Conservation (phyloP, 73 alveolate genomes). For the Paramecium octaurelia region DNA sequence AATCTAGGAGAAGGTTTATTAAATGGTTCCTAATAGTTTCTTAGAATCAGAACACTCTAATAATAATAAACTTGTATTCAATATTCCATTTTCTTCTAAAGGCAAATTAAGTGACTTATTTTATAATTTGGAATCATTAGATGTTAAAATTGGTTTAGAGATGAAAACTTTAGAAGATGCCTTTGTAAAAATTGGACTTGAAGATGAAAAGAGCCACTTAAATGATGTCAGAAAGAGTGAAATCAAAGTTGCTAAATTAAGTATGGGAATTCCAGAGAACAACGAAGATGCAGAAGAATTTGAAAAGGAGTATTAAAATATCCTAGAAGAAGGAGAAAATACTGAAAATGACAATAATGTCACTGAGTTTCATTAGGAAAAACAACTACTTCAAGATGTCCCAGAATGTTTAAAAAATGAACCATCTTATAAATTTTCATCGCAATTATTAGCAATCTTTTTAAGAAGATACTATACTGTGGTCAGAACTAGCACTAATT, state of each 20-base stretch:
- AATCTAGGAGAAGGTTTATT: not conserved
- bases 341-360: not conserved
- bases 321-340: not conserved
- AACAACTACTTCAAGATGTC: not conserved
- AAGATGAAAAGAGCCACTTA: conserved; percentile 37
- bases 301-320: not conserved
- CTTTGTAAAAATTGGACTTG: conserved; percentile 81
- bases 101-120: conserved; percentile 64
- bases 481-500: conserved; percentile 14
- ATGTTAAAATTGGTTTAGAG: conserved; percentile 61
- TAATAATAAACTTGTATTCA: conserved; percentile 67
- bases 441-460: not conserved
- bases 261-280: not conserved
- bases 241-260: not conserved
- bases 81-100: conserved; percentile 56
- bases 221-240: not conserved
- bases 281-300: not conserved
- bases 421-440: not conserved
- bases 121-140: conserved; percentile 56
- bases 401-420: not conserved
- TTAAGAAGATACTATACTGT: conserved; percentile 6
- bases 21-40: conserved; percentile 49
- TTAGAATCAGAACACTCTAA: conserved; percentile 51
- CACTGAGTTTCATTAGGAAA: not conserved
- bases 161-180: conserved; percentile 98